These are phyloP conservation scores for Globisporangium iwayamae DNA, from an alignment of 352 stramenopile species.

Conservation along the genomic window DNA sequence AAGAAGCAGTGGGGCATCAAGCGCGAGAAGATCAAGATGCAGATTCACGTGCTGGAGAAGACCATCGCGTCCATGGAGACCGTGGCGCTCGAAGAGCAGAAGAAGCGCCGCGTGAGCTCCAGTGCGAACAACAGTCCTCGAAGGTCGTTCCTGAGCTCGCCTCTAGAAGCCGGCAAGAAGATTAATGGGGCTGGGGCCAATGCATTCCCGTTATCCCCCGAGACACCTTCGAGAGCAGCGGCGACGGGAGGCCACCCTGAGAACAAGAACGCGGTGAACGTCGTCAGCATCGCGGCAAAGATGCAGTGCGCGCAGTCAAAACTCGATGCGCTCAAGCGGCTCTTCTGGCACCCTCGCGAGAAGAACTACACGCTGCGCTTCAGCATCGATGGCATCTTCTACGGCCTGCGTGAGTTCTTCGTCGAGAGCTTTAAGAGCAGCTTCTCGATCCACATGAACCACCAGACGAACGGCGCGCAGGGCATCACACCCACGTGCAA, in stretches of 20 bases:
- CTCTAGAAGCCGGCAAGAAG: constrained; percentile 13
- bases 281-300: constrained; percentile 50
- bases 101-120: constrained; percentile 35
- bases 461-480: constrained; percentile 64
- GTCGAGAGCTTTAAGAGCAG: constrained; percentile 58
- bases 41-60: constrained; percentile 71
- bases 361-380: constrained; percentile 76
- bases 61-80: constrained; percentile 63
- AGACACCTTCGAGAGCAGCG: not conserved
- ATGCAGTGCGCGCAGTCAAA: constrained; percentile 68
- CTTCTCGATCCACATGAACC: constrained; percentile 59
- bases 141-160: constrained; percentile 15
- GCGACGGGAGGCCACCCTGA: not conserved
- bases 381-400: constrained; percentile 79
- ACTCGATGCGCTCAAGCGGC: constrained; percentile 57
- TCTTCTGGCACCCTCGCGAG: constrained; percentile 68
- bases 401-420: constrained; percentile 67
- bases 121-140: constrained; percentile 25
- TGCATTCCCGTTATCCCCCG: constrained; percentile 10
- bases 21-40: constrained; percentile 61
- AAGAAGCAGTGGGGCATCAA: constrained; percentile 55
- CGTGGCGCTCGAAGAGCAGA: constrained; percentile 46
- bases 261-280: constrained; percentile 35
- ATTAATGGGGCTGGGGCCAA: not conserved
- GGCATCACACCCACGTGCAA: constrained; percentile 68